A percentile compares a stretch with the other conserved stretches of the same genome.
These are phyloP conservation scores for Saccharomycopsis sp. DNA, from an alignment of 805 yeast species.

Conservation along the genomic window DNA sequence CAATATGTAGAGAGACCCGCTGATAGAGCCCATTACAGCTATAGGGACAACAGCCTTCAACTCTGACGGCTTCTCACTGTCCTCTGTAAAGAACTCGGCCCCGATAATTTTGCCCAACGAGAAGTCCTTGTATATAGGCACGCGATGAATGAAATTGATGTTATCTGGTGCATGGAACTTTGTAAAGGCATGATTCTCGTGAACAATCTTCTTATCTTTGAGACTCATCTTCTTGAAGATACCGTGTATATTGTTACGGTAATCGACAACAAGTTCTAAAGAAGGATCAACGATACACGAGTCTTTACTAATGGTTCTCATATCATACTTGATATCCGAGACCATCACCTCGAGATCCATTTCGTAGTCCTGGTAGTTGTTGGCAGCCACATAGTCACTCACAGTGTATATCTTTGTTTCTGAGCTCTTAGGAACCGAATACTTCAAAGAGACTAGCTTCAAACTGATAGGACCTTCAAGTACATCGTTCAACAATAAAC, in stretches of 20 bases:
- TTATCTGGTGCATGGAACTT: slow-evolving; percentile 24
- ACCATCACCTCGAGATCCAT: slow-evolving; percentile 33
- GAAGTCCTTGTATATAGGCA: not conserved
- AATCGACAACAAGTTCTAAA: not conserved
- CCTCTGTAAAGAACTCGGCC: not conserved
- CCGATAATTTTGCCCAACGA: not conserved
- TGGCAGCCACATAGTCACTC: slow-evolving; percentile 19
- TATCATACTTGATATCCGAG: not conserved
- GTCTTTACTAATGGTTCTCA: not conserved
- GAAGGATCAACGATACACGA: not conserved
- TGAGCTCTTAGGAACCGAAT: not conserved
- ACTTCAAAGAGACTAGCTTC: slow-evolving; percentile 7
- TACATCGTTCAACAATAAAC: slow-evolving; percentile 12
- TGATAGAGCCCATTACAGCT: slow-evolving; percentile 24
- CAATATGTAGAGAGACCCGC: slow-evolving; percentile 26
- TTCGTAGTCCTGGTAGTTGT: slow-evolving; percentile 25
- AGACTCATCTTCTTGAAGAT: not conserved
- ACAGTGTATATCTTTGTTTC: slow-evolving; percentile 18
- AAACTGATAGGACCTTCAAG: slow-evolving; percentile 9
- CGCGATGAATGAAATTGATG: slow-evolving; percentile 23
- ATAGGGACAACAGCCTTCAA: slow-evolving; percentile 22
- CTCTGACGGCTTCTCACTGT: not conserved
- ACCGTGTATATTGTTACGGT: not conserved
- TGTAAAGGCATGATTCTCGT: not conserved
- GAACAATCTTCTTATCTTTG: not conserved